Base-by-base conservation (phyloP, 1,284 basidiomycete species). In the Malassezia vespertilionis region DNA sequence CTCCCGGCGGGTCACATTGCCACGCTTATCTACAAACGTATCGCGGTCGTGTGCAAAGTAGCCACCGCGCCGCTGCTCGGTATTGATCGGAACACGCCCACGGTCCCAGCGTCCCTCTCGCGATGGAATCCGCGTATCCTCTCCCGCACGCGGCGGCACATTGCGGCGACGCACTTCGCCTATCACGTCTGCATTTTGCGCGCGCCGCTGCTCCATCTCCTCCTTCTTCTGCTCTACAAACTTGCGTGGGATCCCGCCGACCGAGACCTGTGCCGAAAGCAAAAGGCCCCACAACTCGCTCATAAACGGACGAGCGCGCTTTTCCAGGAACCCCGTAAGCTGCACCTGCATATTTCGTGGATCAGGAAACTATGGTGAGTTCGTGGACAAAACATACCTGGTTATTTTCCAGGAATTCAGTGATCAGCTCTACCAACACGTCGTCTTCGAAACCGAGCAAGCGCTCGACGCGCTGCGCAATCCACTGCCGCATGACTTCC, bases 141-240 rank as follows among this genome's bases (percentile, higher is more conserved):
- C 20, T 14, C 5, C 31, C 10, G 17, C 31, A 10, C 27, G 11
- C 36, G 28, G 15, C 3, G 31, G 31, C 23, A 21, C 33, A 21
- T 22, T 31, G 3, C 38, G 46, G 15, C 36, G 26, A 4, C 43
- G 48, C 5, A 51, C 42, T 15, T 51, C 42, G 9, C 20, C 43
- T 28, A 40, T 36, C 10, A 42, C 21, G 12, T 27, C 20, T 2
- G 30, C 32, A 8, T 33, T 35, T 17, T 51, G 37, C 4, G 22
- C 31, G 7, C 48, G 48, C 37, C 80, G 76, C n/a, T 80, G 76
- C 23, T 85, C 77, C 77, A 96, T 80, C 72, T 97, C 91, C 63
- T 81, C 80, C 74, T 97, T 97, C 75, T 96, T 96, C 68, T 86
- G 82, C 63, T 95, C 88, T 18, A 97, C 82, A 67, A 96, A 89